Evolutionary conservation across 2,329 filamentous ascomycete genomes (phyloP), one percentile per base, ranked within the genome.

Genomic region (Cytospora leucostoma): DNA sequence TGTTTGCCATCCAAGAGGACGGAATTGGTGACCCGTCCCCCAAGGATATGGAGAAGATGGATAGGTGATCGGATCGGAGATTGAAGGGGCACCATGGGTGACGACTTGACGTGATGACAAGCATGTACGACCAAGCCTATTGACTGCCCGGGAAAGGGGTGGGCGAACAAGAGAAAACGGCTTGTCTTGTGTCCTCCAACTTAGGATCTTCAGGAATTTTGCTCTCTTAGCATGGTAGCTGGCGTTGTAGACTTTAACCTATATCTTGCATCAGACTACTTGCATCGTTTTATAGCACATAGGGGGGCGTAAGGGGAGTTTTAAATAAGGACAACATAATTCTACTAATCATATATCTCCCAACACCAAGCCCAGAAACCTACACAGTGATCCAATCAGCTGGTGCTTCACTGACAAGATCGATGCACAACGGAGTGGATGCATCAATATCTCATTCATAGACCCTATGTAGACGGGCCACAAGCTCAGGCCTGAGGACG

Each of bases 1-100:
- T 98, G 70, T 99, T 99, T 78, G 94, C 95, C 54, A 99, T 99
- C 74, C 92, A 92, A 63, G 96, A 98, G 77, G 93, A 97, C 74
- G 95, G 95, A 51, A 99, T 99, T 72, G 92, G 92, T 34, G 95
- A 99, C 74, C 95, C 95, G 52, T 91, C 89, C 64, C 94, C 95
- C 53, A 99, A 99, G 81, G 95, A 99, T 72, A 77, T 94, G 74
- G 94, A 98, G 74, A 96, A 96, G 78, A 66, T 66, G 64, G 62
- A 58, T 34, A 61, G 90, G 27, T 65, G 55, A 33, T 10, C 19
- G 13, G 21, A n/a, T n/a, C 72, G 10, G 69, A 69, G 62, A 66
- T 27, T 27, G 2, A 27, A 27, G 27, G 27, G 27, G 27, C 27
- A 68, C 51, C 57, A 65, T 61, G 49, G 21, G 19, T 19, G 13